These are phyloP conservation scores for Chlamydomonas sphaeroides DNA, from an alignment of 139 green algal species.

Conservation along the genomic window DNA sequence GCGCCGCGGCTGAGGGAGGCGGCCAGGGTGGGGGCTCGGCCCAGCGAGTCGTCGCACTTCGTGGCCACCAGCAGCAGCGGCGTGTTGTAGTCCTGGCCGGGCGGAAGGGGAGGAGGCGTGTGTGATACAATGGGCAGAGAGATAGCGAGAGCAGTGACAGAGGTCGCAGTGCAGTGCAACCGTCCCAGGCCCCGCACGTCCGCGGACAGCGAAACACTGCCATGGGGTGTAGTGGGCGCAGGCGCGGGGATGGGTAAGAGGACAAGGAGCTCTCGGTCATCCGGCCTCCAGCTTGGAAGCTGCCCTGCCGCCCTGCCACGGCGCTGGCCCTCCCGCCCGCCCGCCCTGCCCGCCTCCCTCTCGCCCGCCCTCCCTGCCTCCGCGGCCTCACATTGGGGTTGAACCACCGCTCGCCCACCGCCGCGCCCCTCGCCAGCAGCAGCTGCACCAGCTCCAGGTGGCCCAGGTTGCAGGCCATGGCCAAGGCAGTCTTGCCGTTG, in stretches of 20 bases:
- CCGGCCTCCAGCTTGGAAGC: too few relatives aligned
- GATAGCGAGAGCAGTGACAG: too few relatives aligned
- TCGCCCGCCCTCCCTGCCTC: too few relatives aligned
- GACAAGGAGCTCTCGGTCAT: too few relatives aligned
- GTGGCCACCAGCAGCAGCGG: slow-evolving; percentile 3
- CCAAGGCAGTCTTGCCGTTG: slow-evolving; percentile 15
- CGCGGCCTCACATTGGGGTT: slow-evolving; percentile 24
- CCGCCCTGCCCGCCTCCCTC: neutral
- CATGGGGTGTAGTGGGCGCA: too few relatives aligned
- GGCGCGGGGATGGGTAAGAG: too few relatives aligned
- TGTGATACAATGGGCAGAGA: too few relatives aligned
- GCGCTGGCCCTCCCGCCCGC: neutral
- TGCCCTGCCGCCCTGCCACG: too few relatives aligned
- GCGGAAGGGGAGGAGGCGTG: too few relatives aligned
- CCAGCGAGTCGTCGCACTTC: slow-evolving; percentile 24
- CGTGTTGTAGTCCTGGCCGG: slow-evolving; percentile 19
- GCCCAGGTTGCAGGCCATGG: slow-evolving; percentile 25
- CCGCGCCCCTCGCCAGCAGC: slow-evolving; percentile 15
- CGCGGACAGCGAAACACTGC: too few relatives aligned
- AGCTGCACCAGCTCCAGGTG: slow-evolving; percentile 36
- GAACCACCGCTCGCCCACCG: slow-evolving; percentile 8
- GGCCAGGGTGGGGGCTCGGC: neutral
- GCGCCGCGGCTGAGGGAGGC: neutral
- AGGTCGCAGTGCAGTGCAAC: too few relatives aligned
- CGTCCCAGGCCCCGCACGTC: too few relatives aligned